Conservation (phyloP, 2,329 filamentous ascomycete genomes). For the Fusarium staphyleae region DNA sequence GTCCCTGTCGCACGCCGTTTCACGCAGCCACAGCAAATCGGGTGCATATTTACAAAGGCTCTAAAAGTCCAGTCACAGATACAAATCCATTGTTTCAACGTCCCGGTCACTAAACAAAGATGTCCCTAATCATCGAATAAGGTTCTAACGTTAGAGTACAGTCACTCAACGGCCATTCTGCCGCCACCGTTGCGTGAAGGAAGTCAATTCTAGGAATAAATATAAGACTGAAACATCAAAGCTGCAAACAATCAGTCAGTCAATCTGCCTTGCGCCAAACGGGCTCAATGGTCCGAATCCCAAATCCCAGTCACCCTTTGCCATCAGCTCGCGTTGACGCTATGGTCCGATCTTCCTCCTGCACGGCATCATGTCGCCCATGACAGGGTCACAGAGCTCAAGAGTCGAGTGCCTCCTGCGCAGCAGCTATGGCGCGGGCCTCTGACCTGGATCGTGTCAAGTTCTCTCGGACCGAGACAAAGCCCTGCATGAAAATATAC, state of each 20-base stretch:
- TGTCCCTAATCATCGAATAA: neutral
- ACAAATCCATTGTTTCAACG: neutral
- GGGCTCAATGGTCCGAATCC: neutral
- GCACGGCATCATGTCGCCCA: neutral
- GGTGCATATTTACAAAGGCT: conserved; percentile 3
- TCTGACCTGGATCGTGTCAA: conserved; percentile 42
- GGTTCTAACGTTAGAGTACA: neutral
- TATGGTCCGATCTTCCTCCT: neutral
- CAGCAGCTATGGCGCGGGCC: conserved; percentile 37
- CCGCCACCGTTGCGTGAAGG: neutral
- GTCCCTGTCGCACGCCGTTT: conserved; percentile 30
- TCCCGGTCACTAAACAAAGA: neutral
- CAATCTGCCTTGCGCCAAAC: conserved; percentile 7
- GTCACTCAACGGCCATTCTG: neutral
- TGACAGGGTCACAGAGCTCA: conserved; percentile 8
- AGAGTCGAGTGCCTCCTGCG: conserved; percentile 33
- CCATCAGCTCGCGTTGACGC: neutral
- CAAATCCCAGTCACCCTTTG: neutral
- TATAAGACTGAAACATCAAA: neutral
- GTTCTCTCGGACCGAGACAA: conserved; percentile 57
- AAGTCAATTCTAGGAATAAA: conserved; percentile 28
- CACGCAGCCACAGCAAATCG: conserved; percentile 23
- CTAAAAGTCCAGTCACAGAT: neutral
- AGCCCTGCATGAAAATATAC: conserved; percentile 58
- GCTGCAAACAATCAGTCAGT: neutral